Evolutionary conservation across 352 stramenopile genomes (phyloP).

Genomic region (Sclerospora graminicola): DNA sequence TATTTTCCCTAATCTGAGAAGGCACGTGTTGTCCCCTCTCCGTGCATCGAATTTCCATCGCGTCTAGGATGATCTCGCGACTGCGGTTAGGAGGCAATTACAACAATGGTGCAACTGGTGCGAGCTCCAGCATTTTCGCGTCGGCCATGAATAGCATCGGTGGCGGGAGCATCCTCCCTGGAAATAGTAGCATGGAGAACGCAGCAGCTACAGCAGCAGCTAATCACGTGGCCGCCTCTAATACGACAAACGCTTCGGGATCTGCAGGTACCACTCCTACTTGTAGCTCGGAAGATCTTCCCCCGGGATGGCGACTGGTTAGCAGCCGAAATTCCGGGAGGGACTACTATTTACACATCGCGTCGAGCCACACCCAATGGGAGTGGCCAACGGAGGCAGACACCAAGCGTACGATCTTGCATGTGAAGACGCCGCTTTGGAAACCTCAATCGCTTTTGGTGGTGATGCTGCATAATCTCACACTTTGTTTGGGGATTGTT

Average conservation of each 20-base stretch:
- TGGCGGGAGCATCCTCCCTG: conserved; percentile 30
- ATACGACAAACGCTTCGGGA: conserved; percentile 5
- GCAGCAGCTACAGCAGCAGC: conserved; percentile 26
- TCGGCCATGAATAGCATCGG: conserved; percentile 38
- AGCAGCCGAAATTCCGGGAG: conserved; percentile 52
- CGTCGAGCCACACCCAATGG: conserved; percentile 60
- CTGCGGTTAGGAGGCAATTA: conserved; percentile 42
- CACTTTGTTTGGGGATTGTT: not conserved
- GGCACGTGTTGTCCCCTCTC: not conserved
- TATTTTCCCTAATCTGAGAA: no score
- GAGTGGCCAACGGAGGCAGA: conserved; percentile 52
- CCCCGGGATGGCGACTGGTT: conserved; percentile 54
- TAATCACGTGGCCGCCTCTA: conserved; percentile 21
- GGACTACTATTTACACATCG: conserved; percentile 67
- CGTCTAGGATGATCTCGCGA: conserved; percentile 49
- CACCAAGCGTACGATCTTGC: conserved; percentile 35
- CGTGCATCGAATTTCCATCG: not conserved
- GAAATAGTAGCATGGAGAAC: conserved; percentile 32
- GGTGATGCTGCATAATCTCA: not conserved
- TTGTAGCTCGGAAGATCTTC: conserved; percentile 26
- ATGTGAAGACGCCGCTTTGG: conserved; percentile 1
- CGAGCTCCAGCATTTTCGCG: conserved; percentile 57
- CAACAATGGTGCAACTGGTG: conserved; percentile 23
- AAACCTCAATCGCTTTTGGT: not conserved
- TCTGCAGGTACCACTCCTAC: conserved; percentile 18